Conservation (phyloP, 495 filamentous ascomycete genomes). For the Achaetomiella virescens region DNA sequence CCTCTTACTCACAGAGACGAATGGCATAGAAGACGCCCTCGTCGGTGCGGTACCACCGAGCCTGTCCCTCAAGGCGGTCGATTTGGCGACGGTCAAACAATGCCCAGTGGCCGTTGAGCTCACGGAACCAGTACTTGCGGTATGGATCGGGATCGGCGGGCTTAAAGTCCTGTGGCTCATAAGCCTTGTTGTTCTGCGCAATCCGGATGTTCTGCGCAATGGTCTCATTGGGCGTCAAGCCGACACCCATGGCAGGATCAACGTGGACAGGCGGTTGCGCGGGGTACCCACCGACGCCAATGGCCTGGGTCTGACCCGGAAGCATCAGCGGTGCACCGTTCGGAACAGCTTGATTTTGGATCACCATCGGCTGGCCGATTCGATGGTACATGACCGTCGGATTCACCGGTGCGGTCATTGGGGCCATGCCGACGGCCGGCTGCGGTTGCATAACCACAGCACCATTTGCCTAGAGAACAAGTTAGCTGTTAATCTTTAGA, state of each 20-base stretch:
- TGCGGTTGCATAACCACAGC: conserved; percentile 14
- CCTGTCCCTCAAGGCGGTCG: conserved; percentile 42
- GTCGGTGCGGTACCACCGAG: conserved; percentile 43
- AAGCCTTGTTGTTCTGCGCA: conserved; percentile 34
- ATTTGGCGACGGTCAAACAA: conserved; percentile 43
- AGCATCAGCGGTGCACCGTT: conserved; percentile 5
- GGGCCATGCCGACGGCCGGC: conserved; percentile 7
- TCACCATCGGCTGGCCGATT: conserved; percentile 13
- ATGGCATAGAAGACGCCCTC: conserved; percentile 47
- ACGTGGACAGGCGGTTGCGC: conserved; percentile 17
- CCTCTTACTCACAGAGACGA: conserved; percentile 21
- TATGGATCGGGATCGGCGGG: conserved; percentile 46
- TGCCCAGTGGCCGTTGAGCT: conserved; percentile 42
- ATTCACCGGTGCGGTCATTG: conserved; percentile 8
- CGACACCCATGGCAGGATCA: conserved; percentile 34
- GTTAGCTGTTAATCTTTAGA: not conserved
- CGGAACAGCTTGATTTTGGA: conserved; percentile 8
- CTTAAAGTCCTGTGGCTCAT: conserved; percentile 46
- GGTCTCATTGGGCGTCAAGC: conserved; percentile 34
- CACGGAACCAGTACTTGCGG: conserved; percentile 47
- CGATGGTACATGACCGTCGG: conserved; percentile 20
- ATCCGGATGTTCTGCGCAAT: conserved; percentile 33
- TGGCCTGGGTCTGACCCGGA: conserved; percentile 2
- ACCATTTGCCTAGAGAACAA: not conserved
- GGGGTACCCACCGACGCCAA: conserved; percentile 5